These are phyloP conservation scores for Chalciporus sp. DNA, from an alignment of 1,284 basidiomycete genomes.

Conservation along the genomic window DNA sequence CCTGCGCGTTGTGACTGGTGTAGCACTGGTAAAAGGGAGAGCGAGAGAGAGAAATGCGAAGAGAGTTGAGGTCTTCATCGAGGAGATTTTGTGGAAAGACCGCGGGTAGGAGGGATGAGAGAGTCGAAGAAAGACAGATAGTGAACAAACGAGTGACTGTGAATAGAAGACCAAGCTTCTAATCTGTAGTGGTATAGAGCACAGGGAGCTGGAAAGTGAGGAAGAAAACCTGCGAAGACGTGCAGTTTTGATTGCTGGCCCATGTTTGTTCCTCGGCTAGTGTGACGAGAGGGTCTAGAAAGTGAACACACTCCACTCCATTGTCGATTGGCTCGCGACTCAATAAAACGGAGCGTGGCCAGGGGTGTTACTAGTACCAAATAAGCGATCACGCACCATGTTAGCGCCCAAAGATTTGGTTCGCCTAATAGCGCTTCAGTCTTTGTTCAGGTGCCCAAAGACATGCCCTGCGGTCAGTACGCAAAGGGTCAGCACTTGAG, in stretches of 20 bases:
- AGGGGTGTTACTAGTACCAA: no score
- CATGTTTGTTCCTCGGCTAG: constrained; percentile 27
- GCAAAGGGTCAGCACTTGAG: no score
- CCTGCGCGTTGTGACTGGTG: constrained; percentile 20
- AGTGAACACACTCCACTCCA: neutral
- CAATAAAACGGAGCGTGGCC: neutral
- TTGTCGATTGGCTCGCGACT: no score
- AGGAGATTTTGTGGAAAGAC: neutral
- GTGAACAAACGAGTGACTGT: constrained; percentile 32
- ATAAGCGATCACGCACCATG: neutral
- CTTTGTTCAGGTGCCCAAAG: no score
- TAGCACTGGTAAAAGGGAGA: constrained; percentile 41
- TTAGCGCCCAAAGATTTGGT: no score
- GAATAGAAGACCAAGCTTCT: constrained; percentile 17
- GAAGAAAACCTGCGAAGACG: neutral
- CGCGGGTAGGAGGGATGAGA: neutral
- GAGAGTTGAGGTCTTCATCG: constrained; percentile 28
- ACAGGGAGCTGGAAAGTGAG: constrained; percentile 1
- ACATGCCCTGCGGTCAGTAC: no score
- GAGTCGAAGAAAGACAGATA: neutral
- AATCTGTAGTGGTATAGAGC: constrained; percentile 4
- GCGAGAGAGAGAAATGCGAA: constrained; percentile 36
- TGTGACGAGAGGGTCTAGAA: constrained; percentile 11
- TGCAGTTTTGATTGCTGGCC: neutral
- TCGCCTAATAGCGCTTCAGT: no score